These are phyloP conservation scores for Incumbomyces lentus DNA, from an alignment of 2,329 filamentous ascomycete genomes.

Conservation along the genomic window DNA sequence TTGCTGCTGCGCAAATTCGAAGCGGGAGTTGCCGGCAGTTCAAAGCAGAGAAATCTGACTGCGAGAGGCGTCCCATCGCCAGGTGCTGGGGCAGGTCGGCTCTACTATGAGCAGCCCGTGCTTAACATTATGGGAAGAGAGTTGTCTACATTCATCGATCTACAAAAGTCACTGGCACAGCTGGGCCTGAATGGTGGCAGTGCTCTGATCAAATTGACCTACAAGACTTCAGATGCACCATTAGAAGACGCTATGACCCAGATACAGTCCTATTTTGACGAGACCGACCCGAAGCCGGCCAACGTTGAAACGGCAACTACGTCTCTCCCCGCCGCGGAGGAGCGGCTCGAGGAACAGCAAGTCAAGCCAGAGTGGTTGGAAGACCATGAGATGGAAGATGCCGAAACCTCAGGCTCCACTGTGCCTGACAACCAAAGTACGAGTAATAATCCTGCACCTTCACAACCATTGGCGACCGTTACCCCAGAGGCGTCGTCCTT, in stretches of 20 bases:
- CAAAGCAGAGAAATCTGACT: constrained; percentile 63
- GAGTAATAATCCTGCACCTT: constrained; percentile 6
- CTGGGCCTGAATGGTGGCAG: constrained; percentile 79
- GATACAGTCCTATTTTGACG: constrained; percentile 46
- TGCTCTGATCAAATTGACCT: constrained; percentile 66
- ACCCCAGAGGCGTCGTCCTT: constrained; percentile 9
- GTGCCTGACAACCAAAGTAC: background rate
- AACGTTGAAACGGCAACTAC: constrained; percentile 12
- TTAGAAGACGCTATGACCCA: constrained; percentile 76
- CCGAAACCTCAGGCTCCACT: constrained; percentile 4
- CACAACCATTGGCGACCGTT: constrained; percentile 8
- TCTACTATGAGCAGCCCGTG: constrained; percentile 81
- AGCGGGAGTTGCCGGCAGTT: constrained; percentile 54
- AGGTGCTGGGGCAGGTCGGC: constrained; percentile 54
- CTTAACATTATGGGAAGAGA: constrained; percentile 76
- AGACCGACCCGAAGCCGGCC: constrained; percentile 16
- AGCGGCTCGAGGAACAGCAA: constrained; percentile 8
- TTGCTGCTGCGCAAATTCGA: constrained; percentile 83
- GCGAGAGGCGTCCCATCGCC: constrained; percentile 63
- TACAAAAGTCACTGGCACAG: constrained; percentile 82
- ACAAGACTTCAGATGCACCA: constrained; percentile 64
- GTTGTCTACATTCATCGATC: constrained; percentile 62
- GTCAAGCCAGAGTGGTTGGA: constrained; percentile 10
- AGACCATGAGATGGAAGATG: constrained; percentile 9
- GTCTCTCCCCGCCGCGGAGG: constrained; percentile 2